phyloP scores from a whole-genome alignment of 1,284 basidiomycete species.

The Rhodotorula sp. region DNA sequence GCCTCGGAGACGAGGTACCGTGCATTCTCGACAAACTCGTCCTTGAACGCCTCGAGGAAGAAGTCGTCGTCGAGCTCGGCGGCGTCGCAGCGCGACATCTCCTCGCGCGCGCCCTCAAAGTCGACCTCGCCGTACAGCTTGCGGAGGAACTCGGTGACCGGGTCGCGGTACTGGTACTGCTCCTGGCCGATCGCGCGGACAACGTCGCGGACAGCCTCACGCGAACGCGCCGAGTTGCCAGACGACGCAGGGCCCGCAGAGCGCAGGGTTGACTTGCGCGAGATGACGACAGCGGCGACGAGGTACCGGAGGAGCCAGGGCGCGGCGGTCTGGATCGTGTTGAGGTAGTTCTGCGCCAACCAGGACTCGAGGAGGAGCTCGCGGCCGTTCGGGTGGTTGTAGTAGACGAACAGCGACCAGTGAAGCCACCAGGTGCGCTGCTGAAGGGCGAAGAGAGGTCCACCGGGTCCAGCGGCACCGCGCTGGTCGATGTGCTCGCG shows the following conservation, averaged over 20 bases:
- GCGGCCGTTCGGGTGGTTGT: conserved; percentile 89
- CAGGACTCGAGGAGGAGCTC: conserved; percentile 95
- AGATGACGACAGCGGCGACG: conserved; percentile 85
- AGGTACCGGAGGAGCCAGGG: conserved; percentile 97
- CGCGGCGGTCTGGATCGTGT: conserved; percentile 93
- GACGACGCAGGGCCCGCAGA: conserved; percentile 40
- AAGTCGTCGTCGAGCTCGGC: conserved; percentile 86
- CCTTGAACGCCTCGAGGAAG: conserved; percentile 84
- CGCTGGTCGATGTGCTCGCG: conserved; percentile 87
- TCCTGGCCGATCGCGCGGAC: conserved; percentile 89
- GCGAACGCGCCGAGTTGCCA: conserved; percentile 64
- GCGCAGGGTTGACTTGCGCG: conserved; percentile 60
- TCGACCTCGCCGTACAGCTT: conserved; percentile 92
- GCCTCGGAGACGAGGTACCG: conserved; percentile 93
- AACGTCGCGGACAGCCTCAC: conserved; percentile 80
- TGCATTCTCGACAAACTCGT: conserved; percentile 94
- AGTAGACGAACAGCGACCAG: conserved; percentile 98
- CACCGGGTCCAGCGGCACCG: conserved; percentile 56
- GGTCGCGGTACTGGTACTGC: conserved; percentile 92
- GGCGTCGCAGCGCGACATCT: conserved; percentile 70
- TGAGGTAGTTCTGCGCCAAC: conserved; percentile 92
- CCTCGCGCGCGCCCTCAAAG: conserved; percentile 81
- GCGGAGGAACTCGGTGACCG: conserved; percentile 87
- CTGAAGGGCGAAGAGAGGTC: conserved; percentile 77
- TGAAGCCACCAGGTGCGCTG: conserved; percentile 96